A percentile compares a stretch with the other conserved stretches of the same genome.
Evolutionary conservation across 805 yeast species (phyloP).

Genomic region (Ogataea methanolica): DNA sequence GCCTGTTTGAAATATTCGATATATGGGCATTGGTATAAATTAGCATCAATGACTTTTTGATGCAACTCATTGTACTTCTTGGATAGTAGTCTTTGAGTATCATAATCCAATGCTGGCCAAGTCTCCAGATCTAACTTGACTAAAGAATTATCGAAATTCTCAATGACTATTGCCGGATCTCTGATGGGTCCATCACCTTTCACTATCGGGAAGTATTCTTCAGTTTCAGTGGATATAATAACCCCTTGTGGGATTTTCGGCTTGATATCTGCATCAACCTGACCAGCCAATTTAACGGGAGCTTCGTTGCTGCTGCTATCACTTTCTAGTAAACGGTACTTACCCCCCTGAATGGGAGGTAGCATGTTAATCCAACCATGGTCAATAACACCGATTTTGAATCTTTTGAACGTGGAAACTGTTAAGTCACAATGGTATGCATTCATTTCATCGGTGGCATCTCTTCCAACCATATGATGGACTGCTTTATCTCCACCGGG

Average conservation of each 20-base stretch:
- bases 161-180: constrained; percentile 52
- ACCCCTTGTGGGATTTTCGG: constrained; percentile 50
- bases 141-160: constrained; percentile 52
- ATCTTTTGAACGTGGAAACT: constrained; percentile 43
- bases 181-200: constrained; percentile 30
- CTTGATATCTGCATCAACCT: constrained; percentile 35
- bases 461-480: constrained; percentile 79
- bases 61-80: constrained; percentile 60
- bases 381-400: constrained; percentile 62
- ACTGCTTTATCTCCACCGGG: constrained; percentile 92
- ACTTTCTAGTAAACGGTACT: constrained; percentile 30
- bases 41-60: constrained; percentile 45
- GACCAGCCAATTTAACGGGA: constrained; percentile 33
- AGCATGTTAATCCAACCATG: constrained; percentile 66
- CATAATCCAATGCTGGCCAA: constrained; percentile 62
- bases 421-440: constrained; percentile 73
- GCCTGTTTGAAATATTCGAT: constrained; percentile 68
- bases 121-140: constrained; percentile 50
- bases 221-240: constrained; percentile 36
- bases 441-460: constrained; percentile 87
- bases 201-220: constrained; percentile 31
- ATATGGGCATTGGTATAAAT: constrained; percentile 70
- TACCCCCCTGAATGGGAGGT: constrained; percentile 89
- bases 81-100: constrained; percentile 57
- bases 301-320: neutral